These are phyloP conservation scores for Skeletonema menzelii DNA, from an alignment of 108 stramenopile species.

Conservation along the genomic window DNA sequence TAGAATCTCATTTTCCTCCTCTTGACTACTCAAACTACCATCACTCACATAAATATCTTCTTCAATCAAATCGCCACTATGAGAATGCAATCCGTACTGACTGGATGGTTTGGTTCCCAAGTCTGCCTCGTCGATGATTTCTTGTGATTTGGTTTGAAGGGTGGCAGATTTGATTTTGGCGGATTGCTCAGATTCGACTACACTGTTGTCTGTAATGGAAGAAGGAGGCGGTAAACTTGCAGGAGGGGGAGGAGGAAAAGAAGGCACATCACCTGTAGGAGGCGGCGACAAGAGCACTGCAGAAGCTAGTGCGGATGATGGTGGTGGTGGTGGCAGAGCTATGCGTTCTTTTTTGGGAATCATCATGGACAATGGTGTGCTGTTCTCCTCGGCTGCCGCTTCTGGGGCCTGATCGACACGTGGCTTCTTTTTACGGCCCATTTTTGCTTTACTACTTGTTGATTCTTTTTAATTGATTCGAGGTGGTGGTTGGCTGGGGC, in stretches of 20 bases:
- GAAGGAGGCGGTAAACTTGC: conserved; percentile 1
- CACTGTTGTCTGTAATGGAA: neutral
- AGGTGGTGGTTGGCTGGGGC: too few species aligned
- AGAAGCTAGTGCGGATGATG: neutral
- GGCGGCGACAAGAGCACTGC: neutral
- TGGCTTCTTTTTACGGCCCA: conserved; percentile 2
- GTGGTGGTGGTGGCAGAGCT: neutral
- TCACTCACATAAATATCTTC: conserved; percentile 82
- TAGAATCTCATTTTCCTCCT: conserved; percentile 16
- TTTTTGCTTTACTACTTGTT: too few species aligned
- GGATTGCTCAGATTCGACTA: conserved; percentile 3
- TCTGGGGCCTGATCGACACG: neutral
- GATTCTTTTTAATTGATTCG: too few species aligned
- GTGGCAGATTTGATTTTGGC: conserved; percentile 26
- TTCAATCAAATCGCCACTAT: conserved; percentile 72
- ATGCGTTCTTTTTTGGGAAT: neutral
- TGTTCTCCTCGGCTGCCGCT: neutral
- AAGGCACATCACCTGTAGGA: neutral
- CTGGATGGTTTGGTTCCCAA: conserved; percentile 37
- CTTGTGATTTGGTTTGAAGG: conserved; percentile 3
- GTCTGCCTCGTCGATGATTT: conserved; percentile 20
- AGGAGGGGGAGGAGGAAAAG: neutral
- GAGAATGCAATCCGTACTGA: conserved; percentile 69
- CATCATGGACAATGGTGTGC: conserved; percentile 1
- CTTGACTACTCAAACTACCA: conserved; percentile 41